These are phyloP conservation scores for Cladobotryum mycophilum DNA, from an alignment of 2,329 filamentous ascomycete species.

Conservation along the genomic window DNA sequence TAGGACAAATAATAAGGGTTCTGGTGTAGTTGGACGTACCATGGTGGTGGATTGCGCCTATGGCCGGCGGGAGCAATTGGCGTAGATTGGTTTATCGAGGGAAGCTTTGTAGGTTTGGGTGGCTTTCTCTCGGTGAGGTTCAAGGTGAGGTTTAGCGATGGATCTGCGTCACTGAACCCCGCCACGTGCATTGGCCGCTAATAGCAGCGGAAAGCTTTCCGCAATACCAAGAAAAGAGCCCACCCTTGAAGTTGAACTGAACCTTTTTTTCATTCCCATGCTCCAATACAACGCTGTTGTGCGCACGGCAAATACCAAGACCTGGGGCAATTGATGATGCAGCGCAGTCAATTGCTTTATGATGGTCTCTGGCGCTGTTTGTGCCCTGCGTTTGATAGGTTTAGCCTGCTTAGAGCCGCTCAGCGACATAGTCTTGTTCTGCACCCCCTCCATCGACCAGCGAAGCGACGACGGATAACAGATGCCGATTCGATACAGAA, in stretches of 20 bases:
- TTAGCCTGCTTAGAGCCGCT: slow-evolving; percentile 29
- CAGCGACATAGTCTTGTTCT: slow-evolving; percentile 12
- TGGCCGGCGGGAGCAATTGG: background rate
- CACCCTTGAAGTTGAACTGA: no score
- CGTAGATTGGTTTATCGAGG: background rate
- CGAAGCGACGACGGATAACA: slow-evolving; percentile 11
- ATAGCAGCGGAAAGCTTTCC: slow-evolving; percentile 8
- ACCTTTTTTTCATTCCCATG: no score
- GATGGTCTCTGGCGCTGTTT: slow-evolving; percentile 61
- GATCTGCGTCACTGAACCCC: slow-evolving; percentile 15
- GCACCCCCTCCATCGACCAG: slow-evolving; percentile 1
- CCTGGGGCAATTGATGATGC: slow-evolving; percentile 19
- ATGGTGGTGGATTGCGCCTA: slow-evolving; percentile 7
- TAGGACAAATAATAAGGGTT: background rate
- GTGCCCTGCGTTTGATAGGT: slow-evolving; percentile 48
- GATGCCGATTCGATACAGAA: background rate
- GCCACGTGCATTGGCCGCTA: slow-evolving; percentile 20
- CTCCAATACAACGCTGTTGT: background rate
- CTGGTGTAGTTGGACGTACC: slow-evolving; percentile 4
- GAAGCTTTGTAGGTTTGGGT: background rate
- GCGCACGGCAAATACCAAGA: background rate
- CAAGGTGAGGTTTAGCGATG: slow-evolving; percentile 4
- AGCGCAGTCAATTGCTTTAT: slow-evolving; percentile 28
- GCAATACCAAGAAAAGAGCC: background rate
- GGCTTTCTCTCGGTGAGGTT: slow-evolving; percentile 1